Base-by-base conservation (phyloP, 2,329 filamentous ascomycete species). In the Ascochyta pisi region DNA sequence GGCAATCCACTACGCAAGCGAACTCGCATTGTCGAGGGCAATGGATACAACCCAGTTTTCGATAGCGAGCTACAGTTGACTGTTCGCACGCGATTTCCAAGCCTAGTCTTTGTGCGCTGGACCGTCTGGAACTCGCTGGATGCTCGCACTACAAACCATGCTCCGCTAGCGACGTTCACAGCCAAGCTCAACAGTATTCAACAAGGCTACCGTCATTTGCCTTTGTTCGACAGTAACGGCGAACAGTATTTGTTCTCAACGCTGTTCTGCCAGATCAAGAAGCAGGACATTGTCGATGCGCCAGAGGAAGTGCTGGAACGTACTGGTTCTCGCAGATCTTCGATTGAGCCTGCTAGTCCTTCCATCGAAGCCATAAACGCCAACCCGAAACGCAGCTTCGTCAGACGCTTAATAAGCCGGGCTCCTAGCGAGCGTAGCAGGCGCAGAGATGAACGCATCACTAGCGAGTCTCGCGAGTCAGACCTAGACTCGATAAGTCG, bases 171-270 rank as follows among this genome's bases (percentile, higher is more conserved):
- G 3, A 95, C 90, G 1, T 98, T 94, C 76, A 98, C 92, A 2
- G 93, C 91, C 60, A 98, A 98, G 78, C 86, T 98, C 47, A 88
- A 84, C 78, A 96, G 89, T 71, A 84, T 98, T 38, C 92, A 94
- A 73, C 88, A 95, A 76, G 95, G 95, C 26, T 98, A 95, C 76
- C 92, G 94, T 59, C 96, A 96, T 58, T 82, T 98, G 49, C 95
- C 94, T 10, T 83, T 99, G 15, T 89, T 92, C 74, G 93, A 98
- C 77, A 84, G 87, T 52, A 90, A 92, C 61, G 95, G 93, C 58
- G 93, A 97, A 67, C 91, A 93, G 67, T 98, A 96, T 73, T 83
- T 97, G 39, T 97, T 97, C 77, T 96, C 95, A 2, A 96, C 92
- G 10, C 82, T 99, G 15, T 96, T 98, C 76, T 96, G 93, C 79